Evolutionary conservation across 441 rosid genomes (phyloP).

Genomic region (Dalechampia spathulata): DNA sequence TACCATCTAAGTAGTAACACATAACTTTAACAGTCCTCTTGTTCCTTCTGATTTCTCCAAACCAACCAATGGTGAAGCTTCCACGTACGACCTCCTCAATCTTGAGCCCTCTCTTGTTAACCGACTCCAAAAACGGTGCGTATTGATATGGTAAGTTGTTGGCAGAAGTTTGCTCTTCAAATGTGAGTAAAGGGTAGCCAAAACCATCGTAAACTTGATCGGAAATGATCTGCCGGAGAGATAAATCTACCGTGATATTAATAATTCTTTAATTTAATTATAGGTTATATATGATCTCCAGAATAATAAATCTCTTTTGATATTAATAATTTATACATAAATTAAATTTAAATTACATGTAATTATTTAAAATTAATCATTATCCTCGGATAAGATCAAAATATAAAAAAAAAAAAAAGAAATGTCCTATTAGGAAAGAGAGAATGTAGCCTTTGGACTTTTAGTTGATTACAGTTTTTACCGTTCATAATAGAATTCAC

Average conservation of each 20-base stretch:
- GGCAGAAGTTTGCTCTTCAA: constrained; percentile 20
- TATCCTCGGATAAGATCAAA: too few relatives aligned
- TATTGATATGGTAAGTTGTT: constrained; percentile 8
- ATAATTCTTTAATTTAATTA: constrained; percentile 24
- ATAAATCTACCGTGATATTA: constrained; percentile 24
- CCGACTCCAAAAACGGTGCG: constrained; percentile 23
- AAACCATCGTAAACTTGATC: constrained; percentile 15
- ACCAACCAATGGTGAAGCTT: constrained; percentile 25
- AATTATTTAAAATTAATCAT: too few relatives aligned
- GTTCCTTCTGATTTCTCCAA: constrained; percentile 16
- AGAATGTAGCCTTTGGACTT: too few relatives aligned
- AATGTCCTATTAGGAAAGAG: too few relatives aligned
- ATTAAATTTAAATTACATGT: too few relatives aligned
- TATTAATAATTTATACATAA: too few relatives aligned
- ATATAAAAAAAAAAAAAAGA: too few relatives aligned
- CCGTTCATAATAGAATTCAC: too few relatives aligned
- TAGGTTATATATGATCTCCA: too few relatives aligned
- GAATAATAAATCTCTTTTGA: too few relatives aligned
- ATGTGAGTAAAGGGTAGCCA: constrained; percentile 29
- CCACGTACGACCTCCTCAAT: constrained; percentile 18
- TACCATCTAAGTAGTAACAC: constrained; percentile 26
- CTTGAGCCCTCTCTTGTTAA: constrained; percentile 24
- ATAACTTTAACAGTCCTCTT: constrained; percentile 22
- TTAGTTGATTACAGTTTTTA: too few relatives aligned
- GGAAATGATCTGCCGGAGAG: constrained; percentile 8